Conservation (phyloP, 495 filamentous ascomycete species). For the Penicillium nucicola region DNA sequence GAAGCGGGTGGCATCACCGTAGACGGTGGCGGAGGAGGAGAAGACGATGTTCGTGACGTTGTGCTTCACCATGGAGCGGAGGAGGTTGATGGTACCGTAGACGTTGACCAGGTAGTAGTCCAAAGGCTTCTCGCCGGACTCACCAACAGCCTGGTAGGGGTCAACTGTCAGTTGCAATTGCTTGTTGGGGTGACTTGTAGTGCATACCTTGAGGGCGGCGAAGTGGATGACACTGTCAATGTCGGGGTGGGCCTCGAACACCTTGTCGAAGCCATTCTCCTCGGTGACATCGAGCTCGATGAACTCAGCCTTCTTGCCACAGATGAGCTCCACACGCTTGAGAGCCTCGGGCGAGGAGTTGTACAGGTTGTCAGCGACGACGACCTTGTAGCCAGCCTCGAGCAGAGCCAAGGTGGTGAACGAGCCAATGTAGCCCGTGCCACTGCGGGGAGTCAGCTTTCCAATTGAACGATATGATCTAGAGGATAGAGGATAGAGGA, state of each 20-base stretch:
- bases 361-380: constrained; percentile 93
- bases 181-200: not conserved
- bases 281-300: constrained; percentile 85
- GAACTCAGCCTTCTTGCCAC: constrained; percentile 83
- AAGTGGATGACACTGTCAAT: constrained; percentile 99
- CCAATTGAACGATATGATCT: not conserved
- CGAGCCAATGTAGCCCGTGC: constrained; percentile 97
- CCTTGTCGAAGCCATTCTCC: constrained; percentile 74
- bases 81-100: constrained; percentile 83
- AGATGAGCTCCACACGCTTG: constrained; percentile 90
- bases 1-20: constrained; percentile 95
- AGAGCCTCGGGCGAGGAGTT: constrained; percentile 89
- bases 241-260: constrained; percentile 84
- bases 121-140: constrained; percentile 90
- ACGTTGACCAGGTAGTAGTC: constrained; percentile 99
- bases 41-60: constrained; percentile 97
- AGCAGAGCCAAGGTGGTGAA: constrained; percentile 93
- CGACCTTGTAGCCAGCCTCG: constrained; percentile 90
- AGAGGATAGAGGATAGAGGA: constrained; percentile 8
- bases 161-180: not conserved
- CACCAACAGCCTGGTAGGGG: constrained; percentile 83
- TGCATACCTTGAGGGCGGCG: constrained; percentile 85
- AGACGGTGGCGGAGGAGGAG: constrained; percentile 94
- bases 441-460: constrained; percentile 52
- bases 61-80: constrained; percentile 81